These are phyloP conservation scores for Collybia nuda DNA, from an alignment of 768 basidiomycete species.

Conservation along the genomic window DNA sequence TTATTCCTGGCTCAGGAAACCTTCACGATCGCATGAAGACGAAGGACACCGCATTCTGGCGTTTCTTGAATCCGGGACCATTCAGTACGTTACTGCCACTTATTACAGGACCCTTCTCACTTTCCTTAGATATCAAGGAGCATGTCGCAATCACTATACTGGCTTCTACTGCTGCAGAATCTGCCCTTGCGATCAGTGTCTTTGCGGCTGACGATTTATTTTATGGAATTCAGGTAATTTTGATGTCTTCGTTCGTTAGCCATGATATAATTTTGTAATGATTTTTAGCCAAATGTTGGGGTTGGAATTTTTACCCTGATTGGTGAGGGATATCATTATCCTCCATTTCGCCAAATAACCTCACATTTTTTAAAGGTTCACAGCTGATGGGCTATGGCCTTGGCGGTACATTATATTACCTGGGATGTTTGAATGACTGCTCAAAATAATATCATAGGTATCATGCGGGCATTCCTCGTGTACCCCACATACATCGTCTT, in stretches of 20 bases:
- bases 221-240: constrained; percentile 31
- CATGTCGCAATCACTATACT: constrained; percentile 66
- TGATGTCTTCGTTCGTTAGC: too few species aligned
- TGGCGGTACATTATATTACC: not conserved
- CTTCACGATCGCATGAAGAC: constrained; percentile 24
- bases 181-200: constrained; percentile 57
- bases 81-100: constrained; percentile 49
- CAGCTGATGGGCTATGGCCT: constrained; percentile 9
- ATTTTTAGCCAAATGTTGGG: constrained; percentile 33
- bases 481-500: constrained; percentile 45
- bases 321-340: not conserved
- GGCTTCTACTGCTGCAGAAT: constrained; percentile 58
- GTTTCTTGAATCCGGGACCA: constrained; percentile 61
- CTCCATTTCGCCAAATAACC: constrained; percentile 11
- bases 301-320: constrained; percentile 13
- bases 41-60: constrained; percentile 40
- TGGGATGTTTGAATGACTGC: not conserved
- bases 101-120: not conserved
- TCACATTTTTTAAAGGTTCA: constrained; percentile 3
- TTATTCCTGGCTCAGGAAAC: constrained; percentile 34
- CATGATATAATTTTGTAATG: not conserved
- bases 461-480: constrained; percentile 44
- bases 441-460: constrained; percentile 8
- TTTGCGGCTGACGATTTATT: constrained; percentile 54
- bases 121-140: constrained; percentile 45